Evolutionary conservation across 164 flowering plant species (phyloP), one percentile per base, ranked within the genome.

Genomic region (Annona squamosa): DNA sequence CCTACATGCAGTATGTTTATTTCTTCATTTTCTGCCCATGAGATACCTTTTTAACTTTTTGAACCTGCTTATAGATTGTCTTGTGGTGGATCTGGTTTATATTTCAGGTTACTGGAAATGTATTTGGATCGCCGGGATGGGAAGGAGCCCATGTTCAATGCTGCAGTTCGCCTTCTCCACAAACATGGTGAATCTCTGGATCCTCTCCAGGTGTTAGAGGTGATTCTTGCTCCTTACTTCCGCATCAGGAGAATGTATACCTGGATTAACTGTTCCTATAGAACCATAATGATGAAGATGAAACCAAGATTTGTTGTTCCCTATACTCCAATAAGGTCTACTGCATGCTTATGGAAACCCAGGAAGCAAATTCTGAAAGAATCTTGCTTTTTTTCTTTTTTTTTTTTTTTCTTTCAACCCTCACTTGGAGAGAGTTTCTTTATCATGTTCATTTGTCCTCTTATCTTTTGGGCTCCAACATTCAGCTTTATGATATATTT

Each of bases 151-250:
- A 90, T 95, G 98, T 93, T 93, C 78, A 93, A 87, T 68, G 99
- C 98, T 76, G 99, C 99, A 57, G 97, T 91, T 79, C 95, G 95
- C 68, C 97, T 95, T 80, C 92, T 95, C 41, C 99, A 95, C 80
- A 95, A 95, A 73, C 98, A 95, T 78, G 99, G 98, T 48, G 98
- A 90, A 79, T 87, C 90, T 57, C 76, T 95, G 78, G 97, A 95
- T 81, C 98, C 98, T 48, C 82, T 90, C 63, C 97, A 90, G 90
- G 97, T 95, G 73, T 70, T 95, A 62, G 92, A 93, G 97, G 98
- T 93, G 83, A 68, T 37, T 44, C 18, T n/a, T 5, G 65, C 65
- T 2, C 17, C 17, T 63, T 63, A 5, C 19, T n/a, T 10, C 26
- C 17, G 18, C 65, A 6, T 4, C 65, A 63, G 13, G 59, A 52